Conservation (phyloP, 1,284 basidiomycete species). For the Tetrapyrgos nigripes region DNA sequence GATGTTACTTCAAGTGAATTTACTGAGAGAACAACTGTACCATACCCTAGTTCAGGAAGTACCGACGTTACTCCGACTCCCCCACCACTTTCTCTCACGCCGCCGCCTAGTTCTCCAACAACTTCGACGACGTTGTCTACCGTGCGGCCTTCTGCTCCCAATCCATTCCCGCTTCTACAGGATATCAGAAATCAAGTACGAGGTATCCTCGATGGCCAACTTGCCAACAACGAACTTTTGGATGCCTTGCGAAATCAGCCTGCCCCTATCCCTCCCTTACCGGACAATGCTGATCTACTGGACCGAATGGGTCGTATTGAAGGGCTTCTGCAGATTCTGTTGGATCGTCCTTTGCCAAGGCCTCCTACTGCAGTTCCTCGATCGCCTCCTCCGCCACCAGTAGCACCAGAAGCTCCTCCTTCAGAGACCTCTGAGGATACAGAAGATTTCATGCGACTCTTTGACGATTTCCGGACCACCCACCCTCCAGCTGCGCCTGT, state of each 20-base stretch:
- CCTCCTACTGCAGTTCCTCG: conserved; percentile 21
- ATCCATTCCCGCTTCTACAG: conserved; percentile 41
- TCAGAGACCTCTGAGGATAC: background rate
- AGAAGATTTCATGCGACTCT: background rate
- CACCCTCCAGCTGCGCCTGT: background rate
- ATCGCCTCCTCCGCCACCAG: conserved; percentile 13
- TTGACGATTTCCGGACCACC: background rate
- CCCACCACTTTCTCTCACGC: conserved; percentile 26
- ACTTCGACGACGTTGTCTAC: conserved; percentile 11
- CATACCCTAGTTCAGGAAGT: background rate
- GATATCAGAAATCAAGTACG: conserved; percentile 57
- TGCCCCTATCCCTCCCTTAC: conserved; percentile 18
- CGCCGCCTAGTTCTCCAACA: conserved; percentile 33
- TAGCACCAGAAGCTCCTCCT: background rate
- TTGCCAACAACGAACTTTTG: conserved; percentile 59
- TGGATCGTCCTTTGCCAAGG: conserved; percentile 37
- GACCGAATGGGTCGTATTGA: conserved; percentile 50
- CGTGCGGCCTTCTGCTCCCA: conserved; percentile 15
- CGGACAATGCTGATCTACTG: conserved; percentile 42
- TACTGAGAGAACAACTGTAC: conserved; percentile 28
- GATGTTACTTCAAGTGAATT: conserved; percentile 15
- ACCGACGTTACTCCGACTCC: conserved; percentile 16
- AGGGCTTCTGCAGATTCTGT: conserved; percentile 42
- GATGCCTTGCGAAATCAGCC: conserved; percentile 43
- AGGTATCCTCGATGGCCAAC: conserved; percentile 63